These are phyloP conservation scores for Pseudogymnoascus sp. DNA, from an alignment of 2,329 filamentous ascomycete species.

Conservation along the genomic window DNA sequence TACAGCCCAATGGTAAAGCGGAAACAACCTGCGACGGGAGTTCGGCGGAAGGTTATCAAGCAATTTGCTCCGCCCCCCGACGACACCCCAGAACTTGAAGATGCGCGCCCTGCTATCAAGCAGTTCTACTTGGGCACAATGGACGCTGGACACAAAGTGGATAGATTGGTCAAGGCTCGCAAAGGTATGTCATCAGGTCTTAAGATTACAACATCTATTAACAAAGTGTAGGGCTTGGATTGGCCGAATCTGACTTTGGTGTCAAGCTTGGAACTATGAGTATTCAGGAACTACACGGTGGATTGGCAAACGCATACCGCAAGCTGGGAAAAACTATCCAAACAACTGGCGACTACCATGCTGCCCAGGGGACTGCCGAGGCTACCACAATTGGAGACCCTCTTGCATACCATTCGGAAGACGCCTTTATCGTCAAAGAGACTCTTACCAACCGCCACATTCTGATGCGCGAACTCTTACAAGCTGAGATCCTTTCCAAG, in stretches of 20 bases:
- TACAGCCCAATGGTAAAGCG: slow-evolving; percentile 93
- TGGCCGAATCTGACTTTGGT: slow-evolving; percentile 88
- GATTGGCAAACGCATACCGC: slow-evolving; percentile 81
- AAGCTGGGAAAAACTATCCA: slow-evolving; percentile 93
- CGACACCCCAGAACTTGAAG: slow-evolving; percentile 88
- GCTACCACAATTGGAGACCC: slow-evolving; percentile 91
- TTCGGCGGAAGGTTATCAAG: slow-evolving; percentile 91
- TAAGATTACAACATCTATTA: slow-evolving; percentile 25
- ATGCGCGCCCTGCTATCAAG: slow-evolving; percentile 86
- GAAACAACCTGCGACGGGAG: slow-evolving; percentile 94
- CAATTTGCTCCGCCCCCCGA: slow-evolving; percentile 97
- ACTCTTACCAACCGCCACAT: slow-evolving; percentile 97
- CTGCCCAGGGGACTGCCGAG: slow-evolving; percentile 92
- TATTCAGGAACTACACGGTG: slow-evolving; percentile 82
- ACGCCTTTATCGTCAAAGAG: slow-evolving; percentile 97
- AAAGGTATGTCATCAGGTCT: slow-evolving; percentile 54
- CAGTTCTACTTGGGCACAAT: slow-evolving; percentile 91
- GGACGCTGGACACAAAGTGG: slow-evolving; percentile 95
- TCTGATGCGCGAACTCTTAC: slow-evolving; percentile 81
- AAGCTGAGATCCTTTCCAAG: slow-evolving; percentile 79
- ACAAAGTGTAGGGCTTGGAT: slow-evolving; percentile 63
- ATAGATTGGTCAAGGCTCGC: slow-evolving; percentile 84
- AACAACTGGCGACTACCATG: slow-evolving; percentile 88
- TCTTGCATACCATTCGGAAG: slow-evolving; percentile 87
- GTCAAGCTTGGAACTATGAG: slow-evolving; percentile 82